These are phyloP conservation scores for Argentina anserina DNA, from an alignment of 306 rosid genomes.

Conservation along the genomic window DNA sequence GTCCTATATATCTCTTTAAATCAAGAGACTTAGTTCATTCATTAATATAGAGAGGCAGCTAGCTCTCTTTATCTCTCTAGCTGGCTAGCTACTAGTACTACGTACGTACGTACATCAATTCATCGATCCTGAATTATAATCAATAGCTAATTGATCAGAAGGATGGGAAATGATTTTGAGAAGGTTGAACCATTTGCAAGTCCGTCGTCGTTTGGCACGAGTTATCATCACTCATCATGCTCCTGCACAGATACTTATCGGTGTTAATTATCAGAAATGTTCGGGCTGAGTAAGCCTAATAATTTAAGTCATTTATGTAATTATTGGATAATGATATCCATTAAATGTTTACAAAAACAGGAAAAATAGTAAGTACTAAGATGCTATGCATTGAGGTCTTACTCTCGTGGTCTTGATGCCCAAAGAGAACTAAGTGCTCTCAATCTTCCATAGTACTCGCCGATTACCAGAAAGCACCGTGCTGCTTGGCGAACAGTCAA, in stretches of 20 bases:
- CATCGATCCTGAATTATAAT: not conserved
- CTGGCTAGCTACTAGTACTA: constrained; percentile 2
- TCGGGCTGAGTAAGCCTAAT: not conserved
- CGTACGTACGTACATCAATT: not conserved
- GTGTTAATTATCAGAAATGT: not conserved
- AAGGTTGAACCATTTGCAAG: constrained; percentile 69
- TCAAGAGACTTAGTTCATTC: not conserved
- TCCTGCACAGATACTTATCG: constrained; percentile 30
- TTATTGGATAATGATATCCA: too few relatives aligned
- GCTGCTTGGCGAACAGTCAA: constrained; percentile 78
- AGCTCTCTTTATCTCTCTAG: constrained; percentile 1
- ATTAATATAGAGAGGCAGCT: not conserved
- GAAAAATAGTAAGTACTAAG: too few relatives aligned
- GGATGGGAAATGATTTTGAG: constrained; percentile 54
- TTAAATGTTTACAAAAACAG: too few relatives aligned
- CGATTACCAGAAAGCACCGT: constrained; percentile 71
- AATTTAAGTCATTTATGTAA: too few relatives aligned
- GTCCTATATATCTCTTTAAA: constrained; percentile 14
- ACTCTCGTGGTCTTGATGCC: constrained; percentile 89
- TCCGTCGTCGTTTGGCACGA: constrained; percentile 84
- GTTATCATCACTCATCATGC: constrained; percentile 55
- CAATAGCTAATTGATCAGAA: constrained; percentile 36
- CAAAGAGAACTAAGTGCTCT: constrained; percentile 92
- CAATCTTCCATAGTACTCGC: constrained; percentile 75
- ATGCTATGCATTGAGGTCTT: constrained; percentile 24